Conservation (phyloP, 495 filamentous ascomycete genomes). For the Pyrenopolyporus hunteri region DNA sequence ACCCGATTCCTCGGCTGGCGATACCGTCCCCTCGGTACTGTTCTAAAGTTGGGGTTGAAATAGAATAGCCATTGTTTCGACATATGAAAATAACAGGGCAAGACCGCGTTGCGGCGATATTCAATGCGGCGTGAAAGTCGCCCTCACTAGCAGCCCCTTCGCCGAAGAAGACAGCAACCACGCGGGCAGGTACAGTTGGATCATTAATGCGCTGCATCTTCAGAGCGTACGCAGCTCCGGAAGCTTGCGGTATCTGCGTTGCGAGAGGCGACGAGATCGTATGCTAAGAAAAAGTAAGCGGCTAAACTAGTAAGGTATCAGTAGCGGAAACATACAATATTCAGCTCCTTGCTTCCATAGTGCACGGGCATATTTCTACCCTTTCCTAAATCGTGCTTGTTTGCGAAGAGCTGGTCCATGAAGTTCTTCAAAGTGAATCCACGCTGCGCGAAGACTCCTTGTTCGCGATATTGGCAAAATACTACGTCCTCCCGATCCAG, state of each 20-base stretch:
- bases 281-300: constrained; percentile 59
- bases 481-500: constrained; percentile 83
- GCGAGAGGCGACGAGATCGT: constrained; percentile 92
- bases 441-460: constrained; percentile 86
- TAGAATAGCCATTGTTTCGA: constrained; percentile 97
- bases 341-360: constrained; percentile 82
- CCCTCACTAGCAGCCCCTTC: constrained; percentile 98
- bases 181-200: constrained; percentile 64
- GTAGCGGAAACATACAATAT: constrained; percentile 64
- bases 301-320: background rate
- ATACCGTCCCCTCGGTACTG: constrained; percentile 98
- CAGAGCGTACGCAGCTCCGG: constrained; percentile 91
- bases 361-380: constrained; percentile 99
- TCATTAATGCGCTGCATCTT: constrained; percentile 83
- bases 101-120: constrained; percentile 91
- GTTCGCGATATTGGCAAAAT: constrained; percentile 94
- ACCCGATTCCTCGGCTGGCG: constrained; percentile 90
- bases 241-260: constrained; percentile 94
- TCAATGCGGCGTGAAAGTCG: constrained; percentile 96
- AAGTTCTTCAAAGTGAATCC: constrained; percentile 87
- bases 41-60: constrained; percentile 91
- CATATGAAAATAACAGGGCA: constrained; percentile 95
- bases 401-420: constrained; percentile 96
- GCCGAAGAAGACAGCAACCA: constrained; percentile 92
- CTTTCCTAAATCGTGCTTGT: constrained; percentile 75